Percentiles rank a stretch among this genome's conserved stretches.
Evolutionary conservation across 495 filamentous ascomycete species (phyloP).

Genomic region (Xanthoparmelia taractica): DNA sequence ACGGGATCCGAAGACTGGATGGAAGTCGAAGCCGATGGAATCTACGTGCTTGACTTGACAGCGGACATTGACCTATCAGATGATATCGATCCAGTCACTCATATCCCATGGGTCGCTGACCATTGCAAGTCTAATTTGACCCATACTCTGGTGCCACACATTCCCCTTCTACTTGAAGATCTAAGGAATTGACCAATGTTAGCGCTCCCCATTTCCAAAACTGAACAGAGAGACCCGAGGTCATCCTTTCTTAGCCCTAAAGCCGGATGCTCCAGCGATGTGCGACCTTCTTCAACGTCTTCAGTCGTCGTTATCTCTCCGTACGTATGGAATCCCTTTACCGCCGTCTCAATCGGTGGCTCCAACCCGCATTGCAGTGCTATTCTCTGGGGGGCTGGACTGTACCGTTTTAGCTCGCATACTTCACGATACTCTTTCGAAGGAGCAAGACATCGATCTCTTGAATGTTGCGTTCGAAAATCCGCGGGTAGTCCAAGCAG

Average conservation of each 20-base stretch:
- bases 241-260: constrained; percentile 34
- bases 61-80: constrained; percentile 14
- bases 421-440: constrained; percentile 68
- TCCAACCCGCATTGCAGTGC: constrained; percentile 51
- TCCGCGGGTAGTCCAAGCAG: constrained; percentile 56
- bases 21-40: constrained; percentile 76
- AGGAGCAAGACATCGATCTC: constrained; percentile 65
- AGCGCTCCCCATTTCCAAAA: constrained; percentile 52
- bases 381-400: constrained; percentile 93
- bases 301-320: constrained; percentile 52
- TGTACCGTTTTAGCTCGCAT: constrained; percentile 82
- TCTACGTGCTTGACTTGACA: constrained; percentile 57
- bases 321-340: constrained; percentile 60
- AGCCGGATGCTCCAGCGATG: constrained; percentile 46
- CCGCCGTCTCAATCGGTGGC: constrained; percentile 27
- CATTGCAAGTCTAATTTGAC: background rate
- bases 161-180: constrained; percentile 3
- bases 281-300: constrained; percentile 50
- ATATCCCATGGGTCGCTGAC: constrained; percentile 4
- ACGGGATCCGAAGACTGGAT: constrained; percentile 47
- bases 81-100: background rate
- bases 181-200: constrained; percentile 28
- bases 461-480: constrained; percentile 98
- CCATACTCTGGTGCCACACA: constrained; percentile 8
- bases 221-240: constrained; percentile 52